Evolutionary conservation across 2,329 filamentous ascomycete species (phyloP).

Genomic region (Aspergillus sp.): DNA sequence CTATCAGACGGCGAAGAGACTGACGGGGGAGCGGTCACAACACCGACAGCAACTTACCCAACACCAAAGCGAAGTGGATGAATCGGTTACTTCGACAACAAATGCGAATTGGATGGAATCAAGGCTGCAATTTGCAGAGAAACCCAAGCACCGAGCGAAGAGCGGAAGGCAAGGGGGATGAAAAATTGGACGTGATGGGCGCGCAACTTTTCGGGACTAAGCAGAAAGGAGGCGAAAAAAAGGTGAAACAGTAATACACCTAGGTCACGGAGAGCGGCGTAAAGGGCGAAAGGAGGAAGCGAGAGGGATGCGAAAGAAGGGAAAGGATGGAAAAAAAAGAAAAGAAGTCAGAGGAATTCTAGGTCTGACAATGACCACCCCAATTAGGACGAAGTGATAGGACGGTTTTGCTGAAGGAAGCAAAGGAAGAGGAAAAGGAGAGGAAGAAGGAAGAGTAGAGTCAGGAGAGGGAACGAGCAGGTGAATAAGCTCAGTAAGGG

Average conservation of each 20-base stretch:
- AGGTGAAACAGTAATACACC: slow-evolving; percentile 15
- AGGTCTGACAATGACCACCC: slow-evolving; percentile 1
- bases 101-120: slow-evolving; percentile 8
- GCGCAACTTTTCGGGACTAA: slow-evolving; percentile 13
- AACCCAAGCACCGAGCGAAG: slow-evolving; percentile 9
- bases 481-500: slow-evolving; percentile 9
- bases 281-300: background rate
- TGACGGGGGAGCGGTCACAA: background rate
- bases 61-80: background rate
- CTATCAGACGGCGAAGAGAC: slow-evolving; percentile 2
- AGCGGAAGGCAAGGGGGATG: slow-evolving; percentile 14
- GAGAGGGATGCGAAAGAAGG: background rate
- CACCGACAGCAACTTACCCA: background rate
- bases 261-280: slow-evolving; percentile 3
- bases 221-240: slow-evolving; percentile 20
- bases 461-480: slow-evolving; percentile 1
- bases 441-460: slow-evolving; percentile 2
- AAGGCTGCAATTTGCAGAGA: slow-evolving; percentile 10
- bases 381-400: slow-evolving; percentile 1
- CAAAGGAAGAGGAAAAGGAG: slow-evolving; percentile 1
- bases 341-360: background rate
- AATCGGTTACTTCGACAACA: background rate
- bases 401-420: background rate
- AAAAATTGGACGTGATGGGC: slow-evolving; percentile 14
- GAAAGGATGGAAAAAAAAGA: background rate